These are phyloP conservation scores for Sphaerulina musiva DNA, from an alignment of 2,329 filamentous ascomycete genomes.

Conservation along the genomic window DNA sequence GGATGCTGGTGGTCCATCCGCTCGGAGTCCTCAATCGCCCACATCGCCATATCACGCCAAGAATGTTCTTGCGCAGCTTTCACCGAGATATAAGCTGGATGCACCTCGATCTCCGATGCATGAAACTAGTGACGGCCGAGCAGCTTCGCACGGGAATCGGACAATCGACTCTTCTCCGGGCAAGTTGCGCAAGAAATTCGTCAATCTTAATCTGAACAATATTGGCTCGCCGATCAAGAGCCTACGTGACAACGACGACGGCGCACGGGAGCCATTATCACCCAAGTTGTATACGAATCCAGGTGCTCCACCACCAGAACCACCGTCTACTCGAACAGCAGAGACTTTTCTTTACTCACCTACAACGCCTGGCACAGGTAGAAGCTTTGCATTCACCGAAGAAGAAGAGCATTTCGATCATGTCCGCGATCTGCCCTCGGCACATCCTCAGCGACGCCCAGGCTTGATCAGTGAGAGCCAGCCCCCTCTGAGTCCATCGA, in stretches of 20 bases:
- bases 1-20: neutral
- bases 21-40: slow-evolving; percentile 35
- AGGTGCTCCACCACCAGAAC: slow-evolving; percentile 50
- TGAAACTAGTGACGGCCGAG: slow-evolving; percentile 18
- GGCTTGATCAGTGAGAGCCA: neutral
- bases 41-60: slow-evolving; percentile 10
- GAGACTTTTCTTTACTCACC: slow-evolving; percentile 27
- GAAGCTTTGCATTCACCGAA: slow-evolving; percentile 18
- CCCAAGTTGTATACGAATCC: slow-evolving; percentile 50
- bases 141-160: slow-evolving; percentile 23
- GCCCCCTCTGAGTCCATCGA: neutral
- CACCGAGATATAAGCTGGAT: slow-evolving; percentile 7
- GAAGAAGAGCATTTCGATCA: slow-evolving; percentile 22
- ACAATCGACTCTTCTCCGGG: slow-evolving; percentile 30
- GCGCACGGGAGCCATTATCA: slow-evolving; percentile 49
- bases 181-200: slow-evolving; percentile 31
- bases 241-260: slow-evolving; percentile 36
- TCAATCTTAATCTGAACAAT: slow-evolving; percentile 25
- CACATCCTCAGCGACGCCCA: slow-evolving; percentile 23
- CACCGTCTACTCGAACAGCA: slow-evolving; percentile 35
- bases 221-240: slow-evolving; percentile 51
- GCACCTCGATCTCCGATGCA: slow-evolving; percentile 1
- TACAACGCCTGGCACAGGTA: slow-evolving; percentile 30
- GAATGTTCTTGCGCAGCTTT: slow-evolving; percentile 4
- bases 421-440: slow-evolving; percentile 23